Base-by-base conservation (phyloP, 768 basidiomycete species). In the Trametes cubensis region DNA sequence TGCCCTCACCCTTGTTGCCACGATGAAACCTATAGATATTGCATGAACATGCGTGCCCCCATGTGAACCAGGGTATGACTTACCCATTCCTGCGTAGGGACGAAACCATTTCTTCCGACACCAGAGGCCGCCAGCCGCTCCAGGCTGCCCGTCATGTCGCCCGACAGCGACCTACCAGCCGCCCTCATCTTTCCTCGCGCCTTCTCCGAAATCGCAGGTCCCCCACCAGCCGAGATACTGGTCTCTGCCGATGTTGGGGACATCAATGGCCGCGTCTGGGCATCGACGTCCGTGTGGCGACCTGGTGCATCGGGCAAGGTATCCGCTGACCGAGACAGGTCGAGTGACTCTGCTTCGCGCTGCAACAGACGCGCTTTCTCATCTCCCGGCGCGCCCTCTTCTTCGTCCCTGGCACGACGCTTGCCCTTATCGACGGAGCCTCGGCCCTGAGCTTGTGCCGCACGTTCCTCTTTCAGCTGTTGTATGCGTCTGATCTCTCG, bases 51-150 rank as follows among this genome's bases (percentile, higher is more conserved):
- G 58, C 44, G n/a, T 13, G 26, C 20, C 38, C n/a, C 1, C 18
- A 38, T 18, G n/a, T 42, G 40, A 5, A 3, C 2, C n/a, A 28
- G 6, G 2, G 3, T 18, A n/a, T 1, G n/a, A 69, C 82, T 58
- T 65, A 94, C 94, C 96, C 97, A 99, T 85, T 94, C 94, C 72
- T 97, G 93, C 3, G 94, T 97, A 14, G 97, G 95, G 7, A 95
- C 80, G 74, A 98, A 99, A 3, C 94, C 93, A 72, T 94, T 95
- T 66, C 90, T 82, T 28, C 94, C 94, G 18, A 95, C 83, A 14
- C 86, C 87, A 18, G 80, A 79, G 30, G 83, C 80, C n/a, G 89
- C 85, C 23, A 85, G 75, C 30, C 84, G 83, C 61, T 93, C 89
- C 50, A 88, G 70, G 58, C 83, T 82, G 42, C 75, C 77, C 51